phyloP scores from a whole-genome alignment of 2,329 filamentous ascomycete genomes.

The Juglanconis oblonga region DNA sequence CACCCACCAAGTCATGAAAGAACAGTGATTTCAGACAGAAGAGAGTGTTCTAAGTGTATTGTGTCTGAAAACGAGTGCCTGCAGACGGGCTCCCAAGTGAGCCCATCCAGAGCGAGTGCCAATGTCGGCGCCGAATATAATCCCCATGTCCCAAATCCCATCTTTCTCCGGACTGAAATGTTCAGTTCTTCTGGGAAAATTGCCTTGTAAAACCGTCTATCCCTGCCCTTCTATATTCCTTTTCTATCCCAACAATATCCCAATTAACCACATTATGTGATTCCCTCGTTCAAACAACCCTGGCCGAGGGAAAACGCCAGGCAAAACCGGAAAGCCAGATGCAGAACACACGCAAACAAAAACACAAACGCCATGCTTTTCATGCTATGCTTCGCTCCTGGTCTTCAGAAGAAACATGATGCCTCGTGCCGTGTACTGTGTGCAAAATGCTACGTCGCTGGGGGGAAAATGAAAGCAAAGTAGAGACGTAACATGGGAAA shows the following conservation, averaged over 20 bases:
- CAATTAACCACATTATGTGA: not conserved
- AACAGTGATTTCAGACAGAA: not conserved
- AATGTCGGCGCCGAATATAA: not conserved
- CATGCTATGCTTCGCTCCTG: constrained; percentile 5
- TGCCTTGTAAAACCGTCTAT: not conserved
- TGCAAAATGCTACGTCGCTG: not conserved
- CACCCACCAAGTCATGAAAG: not conserved
- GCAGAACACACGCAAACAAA: not conserved
- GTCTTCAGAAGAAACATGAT: not conserved
- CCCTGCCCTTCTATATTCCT: not conserved
- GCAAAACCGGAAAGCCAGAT: not conserved
- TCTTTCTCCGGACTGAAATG: not conserved
- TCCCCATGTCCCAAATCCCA: not conserved
- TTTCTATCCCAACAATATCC: not conserved
- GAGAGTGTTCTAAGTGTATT: constrained; percentile 11
- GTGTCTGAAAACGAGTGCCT: not conserved
- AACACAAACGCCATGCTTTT: constrained; percentile 15
- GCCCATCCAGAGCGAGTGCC: not conserved
- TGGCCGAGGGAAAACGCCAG: not conserved
- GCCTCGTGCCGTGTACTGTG: not conserved
- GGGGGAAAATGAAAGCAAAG: not conserved
- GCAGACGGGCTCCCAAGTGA: not conserved
- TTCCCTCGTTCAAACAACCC: not conserved
- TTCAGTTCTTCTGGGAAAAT: not conserved
- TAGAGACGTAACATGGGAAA: not conserved